phyloP scores from a whole-genome alignment of 345 rosid species.

The Eucalyptus brandiana region DNA sequence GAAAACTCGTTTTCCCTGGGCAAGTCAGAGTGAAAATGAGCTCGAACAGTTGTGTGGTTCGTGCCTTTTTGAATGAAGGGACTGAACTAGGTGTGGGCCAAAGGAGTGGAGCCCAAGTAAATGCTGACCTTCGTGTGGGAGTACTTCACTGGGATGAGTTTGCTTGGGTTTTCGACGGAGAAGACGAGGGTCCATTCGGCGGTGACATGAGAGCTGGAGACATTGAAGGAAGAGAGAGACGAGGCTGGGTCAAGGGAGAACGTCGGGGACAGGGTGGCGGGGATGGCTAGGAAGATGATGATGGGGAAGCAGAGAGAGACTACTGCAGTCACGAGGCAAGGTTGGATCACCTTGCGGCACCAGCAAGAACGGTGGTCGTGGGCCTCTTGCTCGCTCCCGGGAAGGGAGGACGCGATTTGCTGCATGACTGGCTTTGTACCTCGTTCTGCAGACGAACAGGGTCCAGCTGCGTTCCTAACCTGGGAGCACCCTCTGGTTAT shows the following conservation, averaged over 20 bases:
- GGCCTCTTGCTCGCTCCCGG: not conserved
- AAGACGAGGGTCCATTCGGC: not conserved
- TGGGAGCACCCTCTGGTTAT: not conserved
- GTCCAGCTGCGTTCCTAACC: not conserved
- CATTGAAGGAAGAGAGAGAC: not conserved
- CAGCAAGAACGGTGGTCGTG: not conserved
- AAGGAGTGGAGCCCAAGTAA: not conserved
- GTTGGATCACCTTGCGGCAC: not conserved
- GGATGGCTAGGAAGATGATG: not conserved
- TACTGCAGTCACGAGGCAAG: not conserved
- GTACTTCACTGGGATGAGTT: not conserved
- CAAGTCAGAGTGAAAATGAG: not conserved
- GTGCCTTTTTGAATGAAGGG: not conserved
- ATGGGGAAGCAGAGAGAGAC: not conserved
- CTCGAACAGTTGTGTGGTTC: not conserved
- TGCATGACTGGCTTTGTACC: not conserved
- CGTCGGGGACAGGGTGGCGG: not conserved
- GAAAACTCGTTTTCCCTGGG: not conserved
- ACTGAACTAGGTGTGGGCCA: not conserved
- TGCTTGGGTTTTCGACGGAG: not conserved
- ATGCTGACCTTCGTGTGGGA: no score
- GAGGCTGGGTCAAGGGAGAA: not conserved
- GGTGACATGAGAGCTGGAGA: not conserved
- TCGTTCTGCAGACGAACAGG: not conserved
- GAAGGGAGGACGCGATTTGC: not conserved